Percentiles rank a stretch among this genome's conserved stretches.
These are phyloP conservation scores for Trypanosoma avium DNA, from an alignment of 208 protist species.

Conservation along the genomic window DNA sequence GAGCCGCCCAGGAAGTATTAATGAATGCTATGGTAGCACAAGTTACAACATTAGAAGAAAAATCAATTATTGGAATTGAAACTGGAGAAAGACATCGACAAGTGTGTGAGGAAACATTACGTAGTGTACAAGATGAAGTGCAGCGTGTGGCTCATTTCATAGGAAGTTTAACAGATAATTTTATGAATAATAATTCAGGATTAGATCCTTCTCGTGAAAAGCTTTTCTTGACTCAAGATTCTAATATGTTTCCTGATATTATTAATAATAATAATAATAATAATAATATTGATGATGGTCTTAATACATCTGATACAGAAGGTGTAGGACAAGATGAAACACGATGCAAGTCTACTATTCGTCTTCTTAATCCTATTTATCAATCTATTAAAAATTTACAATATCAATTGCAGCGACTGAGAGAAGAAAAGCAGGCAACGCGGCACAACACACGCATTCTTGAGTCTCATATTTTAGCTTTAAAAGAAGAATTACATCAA, in stretches of 20 bases:
- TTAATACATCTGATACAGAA: slow-evolving; percentile 16
- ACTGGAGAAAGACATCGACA: slow-evolving; percentile 17
- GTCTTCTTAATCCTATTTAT: slow-evolving; percentile 13
- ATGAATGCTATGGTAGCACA: slow-evolving; percentile 20
- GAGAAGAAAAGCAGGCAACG: slow-evolving; percentile 22
- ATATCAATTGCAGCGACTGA: slow-evolving; percentile 2
- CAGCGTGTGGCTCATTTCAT: slow-evolving; percentile 3
- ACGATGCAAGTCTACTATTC: background rate
- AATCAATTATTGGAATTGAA: slow-evolving; percentile 7
- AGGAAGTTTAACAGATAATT: slow-evolving; percentile 4
- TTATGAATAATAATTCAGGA: background rate
- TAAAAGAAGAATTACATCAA: slow-evolving; percentile 22
- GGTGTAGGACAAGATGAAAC: background rate
- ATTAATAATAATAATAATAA: background rate
- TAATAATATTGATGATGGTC: slow-evolving; percentile 1
- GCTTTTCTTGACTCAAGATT: background rate
- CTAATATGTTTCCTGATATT: background rate
- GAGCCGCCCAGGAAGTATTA: slow-evolving; percentile 28
- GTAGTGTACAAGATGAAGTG: slow-evolving; percentile 6
- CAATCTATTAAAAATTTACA: too few relatives aligned
- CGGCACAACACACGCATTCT: slow-evolving; percentile 13
- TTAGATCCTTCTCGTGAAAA: background rate
- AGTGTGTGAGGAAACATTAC: slow-evolving; percentile 12
- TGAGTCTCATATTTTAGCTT: slow-evolving; percentile 21
- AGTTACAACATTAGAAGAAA: slow-evolving; percentile 28